Base-by-base conservation (phyloP, 1,284 basidiomycete genomes). In the Trametes polyzona region DNA sequence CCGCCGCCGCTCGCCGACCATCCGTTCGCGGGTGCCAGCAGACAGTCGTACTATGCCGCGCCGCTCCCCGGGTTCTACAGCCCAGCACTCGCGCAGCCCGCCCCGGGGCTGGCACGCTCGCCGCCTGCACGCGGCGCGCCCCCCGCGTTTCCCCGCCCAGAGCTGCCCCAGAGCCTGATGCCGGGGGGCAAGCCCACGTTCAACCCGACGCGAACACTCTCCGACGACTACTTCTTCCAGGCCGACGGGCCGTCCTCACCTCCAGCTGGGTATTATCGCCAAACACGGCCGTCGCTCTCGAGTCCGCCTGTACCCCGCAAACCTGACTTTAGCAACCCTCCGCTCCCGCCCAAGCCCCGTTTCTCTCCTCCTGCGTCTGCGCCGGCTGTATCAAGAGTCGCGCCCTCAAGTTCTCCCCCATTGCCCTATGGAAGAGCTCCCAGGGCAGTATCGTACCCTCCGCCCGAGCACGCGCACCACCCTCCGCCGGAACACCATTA, bases 291-390 rank as follows among this genome's bases (percentile, higher is more conserved):
- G 26, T 51, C 62, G 16, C 29, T 40, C 14, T 55, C 64, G 16
- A 55, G 64, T 0, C 73, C 76, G 0, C 73, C 74, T 4, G 53
- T 76, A 11, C 76, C 71, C 40, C 69, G 67, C 54, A 76, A 71
- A 40, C 76, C 73, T 0, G 67, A 57, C 43, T 44, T 55, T 26
- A 54, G 44, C 41, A 49, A 55, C 10, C 65, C 69, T 10, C 66
- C 61, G 26, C 46, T 71, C 10, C 70, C 69, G 16, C 69, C 68
- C 19, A 69, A 68, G 42, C 66, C 67, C 12, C 23, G 60, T 26
- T 37, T 54, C 19, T 47, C 46, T 10, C 32, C 52, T 9, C 49
- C 60, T 19, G 50, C 57, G 21, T 23, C 27, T 29, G 52, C 41
- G 1, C 32, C 59, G 6, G 47, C 50, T 2, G n/a, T n/a, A n/a